Percentiles rank a stretch among this genome's conserved stretches.
phyloP scores from a whole-genome alignment of 305 asterid species.

The Plantago lanceolata region DNA sequence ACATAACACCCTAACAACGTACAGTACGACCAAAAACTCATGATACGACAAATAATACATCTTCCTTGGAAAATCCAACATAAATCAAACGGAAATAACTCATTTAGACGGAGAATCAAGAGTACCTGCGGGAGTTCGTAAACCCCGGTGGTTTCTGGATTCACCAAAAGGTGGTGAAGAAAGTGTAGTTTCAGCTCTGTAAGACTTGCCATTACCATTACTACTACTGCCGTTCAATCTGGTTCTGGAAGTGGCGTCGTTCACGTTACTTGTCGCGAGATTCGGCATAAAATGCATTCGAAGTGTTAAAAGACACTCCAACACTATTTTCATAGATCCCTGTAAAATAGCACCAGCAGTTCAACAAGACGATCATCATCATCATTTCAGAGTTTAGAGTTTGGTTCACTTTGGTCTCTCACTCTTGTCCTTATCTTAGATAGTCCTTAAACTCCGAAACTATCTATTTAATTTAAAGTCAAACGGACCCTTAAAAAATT shows the following conservation, averaged over 20 bases:
- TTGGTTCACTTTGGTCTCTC: not conserved
- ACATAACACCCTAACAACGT: too few relatives aligned
- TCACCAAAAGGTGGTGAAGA: constrained; percentile 51
- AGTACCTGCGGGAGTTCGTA: constrained; percentile 61
- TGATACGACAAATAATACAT: too few relatives aligned
- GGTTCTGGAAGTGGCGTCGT: constrained; percentile 32
- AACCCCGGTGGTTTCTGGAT: constrained; percentile 43
- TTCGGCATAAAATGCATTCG: constrained; percentile 46
- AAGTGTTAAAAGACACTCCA: constrained; percentile 70
- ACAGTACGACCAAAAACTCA: too few relatives aligned
- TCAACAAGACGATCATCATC: not conserved
- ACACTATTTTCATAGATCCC: constrained; percentile 76
- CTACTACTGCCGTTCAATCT: too few relatives aligned
- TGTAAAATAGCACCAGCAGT: constrained; percentile 23
- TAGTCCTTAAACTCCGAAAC: too few relatives aligned
- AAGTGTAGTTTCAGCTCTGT: not conserved
- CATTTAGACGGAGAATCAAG: not conserved
- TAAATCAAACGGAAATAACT: not conserved
- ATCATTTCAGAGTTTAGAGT: not conserved
- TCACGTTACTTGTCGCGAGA: constrained; percentile 34
- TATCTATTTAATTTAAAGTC: too few relatives aligned
- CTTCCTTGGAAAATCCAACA: too few relatives aligned
- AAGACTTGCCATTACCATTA: too few relatives aligned
- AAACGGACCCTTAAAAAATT: too few relatives aligned
- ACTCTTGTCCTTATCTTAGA: too few relatives aligned